Evolutionary conservation across 140 eudicot species (phyloP), one percentile per base, ranked within the genome.

Genomic region (Senecio squalidus): DNA sequence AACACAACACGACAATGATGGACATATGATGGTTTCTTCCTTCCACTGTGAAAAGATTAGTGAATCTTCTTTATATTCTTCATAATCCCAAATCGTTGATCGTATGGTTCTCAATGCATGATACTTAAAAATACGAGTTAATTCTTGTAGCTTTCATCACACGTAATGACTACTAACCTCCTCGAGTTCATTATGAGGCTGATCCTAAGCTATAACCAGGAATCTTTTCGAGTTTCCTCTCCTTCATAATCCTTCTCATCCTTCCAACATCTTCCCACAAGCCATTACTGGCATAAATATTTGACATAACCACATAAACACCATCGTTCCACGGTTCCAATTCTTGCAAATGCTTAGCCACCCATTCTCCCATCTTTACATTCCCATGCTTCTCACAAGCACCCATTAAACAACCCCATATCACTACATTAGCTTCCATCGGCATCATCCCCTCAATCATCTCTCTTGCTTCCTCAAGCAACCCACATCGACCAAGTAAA

Each of bases 241-340:
- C 82, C 69, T 83, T 82, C 87, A 85, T 80, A 28, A 78, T 31
- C 54, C 25, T 41, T 71, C 95, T 80, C 36, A 82, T 59, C 60
- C 74, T 80, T 60, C 74, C 78, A 43, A 89, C 95, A 50, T 80
- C 90, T 34, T 76, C 73, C 98, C 98, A 86, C 82, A 78, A 58
- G n/a, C 78, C 86, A 54, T 77, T 71, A 34, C 64, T 76, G 0
- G 97, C 97, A 71, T 86, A 90, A 15, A 90, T 83, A 74, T 90
- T 90, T 13, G 95, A 86, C 76, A 90, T 68, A 8, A 74, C 94
- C 24, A 86, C 95, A 80, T 76, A 86, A 48, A 79, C 94, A 43
- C 98, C 98, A 56, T 86, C 94, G 63, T 81, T 86, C 91, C 83
- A 79, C 9, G 97, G 95, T 57, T 90, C 97, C 72, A 90, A 18